A percentile compares a stretch with the other conserved stretches of the same genome.
These are phyloP conservation scores for Taiozyma onychis DNA, from an alignment of 1,139 yeast genomes.

Conservation along the genomic window DNA sequence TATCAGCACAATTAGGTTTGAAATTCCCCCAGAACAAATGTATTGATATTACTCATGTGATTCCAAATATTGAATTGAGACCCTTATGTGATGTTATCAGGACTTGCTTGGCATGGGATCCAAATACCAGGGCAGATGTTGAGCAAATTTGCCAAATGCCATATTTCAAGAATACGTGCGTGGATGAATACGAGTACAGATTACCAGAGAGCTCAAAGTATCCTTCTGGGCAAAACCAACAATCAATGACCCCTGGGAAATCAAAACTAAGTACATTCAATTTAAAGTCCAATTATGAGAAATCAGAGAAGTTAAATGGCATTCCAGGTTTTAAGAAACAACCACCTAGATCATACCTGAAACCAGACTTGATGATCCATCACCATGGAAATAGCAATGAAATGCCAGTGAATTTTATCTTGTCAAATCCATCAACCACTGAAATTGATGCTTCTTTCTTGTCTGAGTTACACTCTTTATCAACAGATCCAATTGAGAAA, in stretches of 20 bases:
- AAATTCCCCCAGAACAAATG: slow-evolving; percentile 43
- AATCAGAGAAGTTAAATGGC: slow-evolving; percentile 10
- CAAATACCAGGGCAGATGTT: slow-evolving; percentile 46
- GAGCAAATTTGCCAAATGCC: slow-evolving; percentile 40
- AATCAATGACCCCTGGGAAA: neutral
- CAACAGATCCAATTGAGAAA: neutral
- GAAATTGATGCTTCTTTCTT: slow-evolving; percentile 4
- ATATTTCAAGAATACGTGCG: slow-evolving; percentile 45
- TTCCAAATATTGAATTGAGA: slow-evolving; percentile 34
- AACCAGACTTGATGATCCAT: neutral
- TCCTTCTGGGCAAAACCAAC: neutral
- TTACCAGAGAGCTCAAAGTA: neutral
- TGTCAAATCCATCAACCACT: neutral
- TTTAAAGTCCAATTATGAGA: slow-evolving; percentile 2
- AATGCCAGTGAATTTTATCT: neutral
- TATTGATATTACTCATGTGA: slow-evolving; percentile 29
- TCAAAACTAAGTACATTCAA: neutral
- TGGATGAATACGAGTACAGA: slow-evolving; percentile 15
- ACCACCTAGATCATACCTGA: neutral
- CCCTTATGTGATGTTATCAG: slow-evolving; percentile 47
- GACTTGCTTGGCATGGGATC: slow-evolving; percentile 63
- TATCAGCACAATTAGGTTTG: slow-evolving; percentile 49
- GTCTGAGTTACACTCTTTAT: neutral
- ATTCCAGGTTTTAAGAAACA: slow-evolving; percentile 3
- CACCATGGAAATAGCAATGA: neutral